Base-by-base conservation (phyloP, 768 basidiomycete species). In the Mycena filopes region DNA sequence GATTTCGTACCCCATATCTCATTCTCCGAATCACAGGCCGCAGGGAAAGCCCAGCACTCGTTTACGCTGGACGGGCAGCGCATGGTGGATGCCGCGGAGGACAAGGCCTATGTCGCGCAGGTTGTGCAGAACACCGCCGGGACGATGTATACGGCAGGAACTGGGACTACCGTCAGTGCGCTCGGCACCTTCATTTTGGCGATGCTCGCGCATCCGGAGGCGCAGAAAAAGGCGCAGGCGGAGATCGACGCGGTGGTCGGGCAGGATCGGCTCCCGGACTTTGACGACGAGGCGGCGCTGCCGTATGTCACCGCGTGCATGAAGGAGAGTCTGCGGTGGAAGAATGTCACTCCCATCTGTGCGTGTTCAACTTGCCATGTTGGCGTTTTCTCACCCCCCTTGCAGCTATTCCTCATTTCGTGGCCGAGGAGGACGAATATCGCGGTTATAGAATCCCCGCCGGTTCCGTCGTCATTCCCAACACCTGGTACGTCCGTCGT, bases 191-290 rank as follows among this genome's bases (percentile, higher is more conserved):
- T 83, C 56, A 68, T 81, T 50, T 71, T 80, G 15, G 76, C 79
- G 15, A 80, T 82, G 79, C 69, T 75, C 10, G 70, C 78, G 12
- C 68, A 79, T 55, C 82, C 80, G 1, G 76, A 78, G 4, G 71
- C 79, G 11, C 79, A 79, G 57, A 69, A 70, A 45, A 73, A 72
- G n/a, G 79, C 77, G 7, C 81, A 81, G 62, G 74, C 67, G 0
- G 81, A 83, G 63, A 71, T 84, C 15, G 82, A 83, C 46, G 28
- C 64, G 6, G 76, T 80, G 12, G 67, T 80, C 28, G 77, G 77
- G 1, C 51, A 58, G 4, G 74, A 71, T 21, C 74, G 81, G 8
- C 71, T 84, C 33, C 82, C 82, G 2, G 72, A 68, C 10, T 69
- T 78, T 33, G 72, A 70, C 21, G 82, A 82, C 58, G 66, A 74